These are phyloP conservation scores for Suhomyces anneliseae DNA, from an alignment of 1,139 yeast genomes.

Conservation along the genomic window DNA sequence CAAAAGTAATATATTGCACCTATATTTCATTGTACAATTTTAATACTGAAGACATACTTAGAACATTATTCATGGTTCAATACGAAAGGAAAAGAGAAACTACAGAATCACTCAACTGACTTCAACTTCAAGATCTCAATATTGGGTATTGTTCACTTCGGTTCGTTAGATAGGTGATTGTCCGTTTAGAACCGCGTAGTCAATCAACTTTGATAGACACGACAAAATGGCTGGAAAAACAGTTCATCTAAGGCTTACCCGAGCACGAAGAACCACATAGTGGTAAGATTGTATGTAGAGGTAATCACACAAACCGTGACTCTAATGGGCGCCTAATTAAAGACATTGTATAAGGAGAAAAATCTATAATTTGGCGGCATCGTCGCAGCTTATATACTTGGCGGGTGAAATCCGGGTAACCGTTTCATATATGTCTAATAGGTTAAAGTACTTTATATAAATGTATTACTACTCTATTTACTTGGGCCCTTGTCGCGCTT, in stretches of 20 bases:
- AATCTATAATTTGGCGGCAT: constrained; percentile 10
- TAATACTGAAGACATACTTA: too few relatives aligned
- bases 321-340: constrained; percentile 88
- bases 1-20: background rate
- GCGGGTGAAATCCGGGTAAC: constrained; percentile 26
- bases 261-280: constrained; percentile 72
- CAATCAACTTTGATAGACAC: constrained; percentile 49
- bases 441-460: background rate
- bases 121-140: too few relatives aligned
- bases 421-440: background rate
- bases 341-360: constrained; percentile 65
- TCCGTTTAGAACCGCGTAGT: constrained; percentile 75
- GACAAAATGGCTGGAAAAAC: constrained; percentile 63
- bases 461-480: background rate
- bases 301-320: constrained; percentile 70
- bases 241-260: constrained; percentile 81
- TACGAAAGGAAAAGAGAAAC: too few relatives aligned
- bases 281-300: constrained; percentile 51
- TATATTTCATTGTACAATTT: background rate
- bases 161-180: constrained; percentile 23
- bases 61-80: too few relatives aligned
- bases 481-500: constrained; percentile 19
- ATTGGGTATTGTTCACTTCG: too few relatives aligned
- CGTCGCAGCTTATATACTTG: constrained; percentile 1
- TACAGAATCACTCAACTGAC: too few relatives aligned